Base-by-base conservation (phyloP, 75 land plant species). In the Sequoiadendron giganteum region DNA sequence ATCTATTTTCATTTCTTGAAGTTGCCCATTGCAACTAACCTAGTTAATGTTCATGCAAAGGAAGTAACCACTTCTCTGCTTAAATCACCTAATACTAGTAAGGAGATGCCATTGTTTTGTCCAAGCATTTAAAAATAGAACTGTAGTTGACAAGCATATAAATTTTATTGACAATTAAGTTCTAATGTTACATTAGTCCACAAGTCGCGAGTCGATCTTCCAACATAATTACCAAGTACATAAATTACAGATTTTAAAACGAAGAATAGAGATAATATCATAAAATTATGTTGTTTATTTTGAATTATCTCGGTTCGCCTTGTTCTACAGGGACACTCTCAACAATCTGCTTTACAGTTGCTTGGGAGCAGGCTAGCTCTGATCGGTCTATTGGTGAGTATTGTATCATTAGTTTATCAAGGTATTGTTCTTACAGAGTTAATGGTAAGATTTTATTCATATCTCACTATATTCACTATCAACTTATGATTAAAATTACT, bases 361-460 rank as follows among this genome's bases (percentile, higher is more conserved):
- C 54, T 82, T 82, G 84, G 49, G 48, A 82, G 54, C 47, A 82
- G 42, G 43, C 48, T 82, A n/a, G 47, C 84, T 45, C n/a, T 82
- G 48, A 11, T 82, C n/a, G 84, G 84, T 82, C 84, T 82, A 11
- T 82, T 82, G 84, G 84, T 82, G 84, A 82, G 49, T 47, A 28
- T 45, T 82, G 15, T 82, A 32, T 82, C 84, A 28, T 28, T 28
- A 42, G 5, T 47, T 45, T 45, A 3, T 11, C 13, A 3, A 42
- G n/a, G 49, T 54, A 45, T 7, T 47, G 5, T 82, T 75, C 16
- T 32, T 75, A 10, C 2, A 75, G 28, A 34, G n/a, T 34, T 34
- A 16, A 5, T 75, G 32, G 38, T 34, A 75, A 32, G 0, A 6
- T 65, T 65, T 65, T 65, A 25, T 7, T 65, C 28, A 65, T 8